Conservation (phyloP, 2,329 filamentous ascomycete genomes). For the Myriosclerotinia duriaeana region DNA sequence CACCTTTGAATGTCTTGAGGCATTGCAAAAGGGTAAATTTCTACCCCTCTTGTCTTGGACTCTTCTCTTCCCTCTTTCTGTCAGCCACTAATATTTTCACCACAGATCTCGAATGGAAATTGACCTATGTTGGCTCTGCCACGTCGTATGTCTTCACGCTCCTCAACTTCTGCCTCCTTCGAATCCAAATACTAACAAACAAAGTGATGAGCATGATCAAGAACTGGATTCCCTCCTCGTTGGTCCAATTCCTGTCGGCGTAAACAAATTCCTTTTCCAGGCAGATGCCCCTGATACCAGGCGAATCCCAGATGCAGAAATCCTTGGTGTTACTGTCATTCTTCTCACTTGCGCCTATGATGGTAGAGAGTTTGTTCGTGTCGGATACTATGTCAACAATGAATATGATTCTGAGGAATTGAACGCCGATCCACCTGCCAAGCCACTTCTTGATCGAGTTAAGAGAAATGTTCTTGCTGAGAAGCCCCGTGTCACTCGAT, state of each 20-base stretch:
- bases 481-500: slow-evolving; percentile 95
- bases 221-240: slow-evolving; percentile 96
- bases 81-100: slow-evolving; percentile 28
- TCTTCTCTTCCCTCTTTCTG: not conserved
- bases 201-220: slow-evolving; percentile 79
- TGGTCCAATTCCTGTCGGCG: slow-evolving; percentile 92
- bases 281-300: slow-evolving; percentile 87
- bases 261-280: slow-evolving; percentile 99
- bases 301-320: slow-evolving; percentile 90
- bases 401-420: slow-evolving; percentile 95
- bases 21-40: slow-evolving; percentile 78
- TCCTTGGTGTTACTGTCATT: slow-evolving; percentile 95
- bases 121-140: slow-evolving; percentile 97
- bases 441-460: slow-evolving; percentile 90
- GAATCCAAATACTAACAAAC: slow-evolving; percentile 26
- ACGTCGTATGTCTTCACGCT: slow-evolving; percentile 69
- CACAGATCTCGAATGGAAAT: slow-evolving; percentile 95
- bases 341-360: slow-evolving; percentile 96
- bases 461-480: slow-evolving; percentile 90
- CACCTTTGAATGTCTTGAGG: slow-evolving; percentile 96
- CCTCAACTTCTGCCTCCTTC: not conserved
- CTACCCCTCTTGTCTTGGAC: not conserved
- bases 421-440: slow-evolving; percentile 82
- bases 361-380: slow-evolving; percentile 91
- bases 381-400: slow-evolving; percentile 99